A percentile compares a stretch with the other conserved stretches of the same genome.
These are phyloP conservation scores for Xylaria scruposa DNA, from an alignment of 495 filamentous ascomycete genomes.

Conservation along the genomic window DNA sequence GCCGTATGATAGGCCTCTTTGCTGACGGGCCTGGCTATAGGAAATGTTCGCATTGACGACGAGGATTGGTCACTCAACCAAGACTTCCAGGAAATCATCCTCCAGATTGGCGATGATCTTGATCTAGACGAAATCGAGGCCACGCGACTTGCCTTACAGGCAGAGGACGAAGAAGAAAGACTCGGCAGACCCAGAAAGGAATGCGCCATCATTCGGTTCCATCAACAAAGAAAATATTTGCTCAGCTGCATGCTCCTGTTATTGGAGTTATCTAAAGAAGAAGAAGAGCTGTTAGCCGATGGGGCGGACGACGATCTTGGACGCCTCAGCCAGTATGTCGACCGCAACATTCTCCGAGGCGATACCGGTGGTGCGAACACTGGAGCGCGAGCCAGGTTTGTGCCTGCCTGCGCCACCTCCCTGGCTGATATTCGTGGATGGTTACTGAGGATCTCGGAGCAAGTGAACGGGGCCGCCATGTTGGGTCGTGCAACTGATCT, in stretches of 20 bases:
- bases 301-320: constrained; percentile 47
- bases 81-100: constrained; percentile 79
- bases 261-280: constrained; percentile 67
- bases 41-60: constrained; percentile 72
- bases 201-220: constrained; percentile 82
- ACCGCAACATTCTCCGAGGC: constrained; percentile 46
- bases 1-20: background rate
- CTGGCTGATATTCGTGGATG: constrained; percentile 77
- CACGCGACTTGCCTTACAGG: constrained; percentile 71
- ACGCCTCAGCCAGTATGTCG: constrained; percentile 43
- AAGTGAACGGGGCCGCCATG: constrained; percentile 70
- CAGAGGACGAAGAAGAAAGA: constrained; percentile 66
- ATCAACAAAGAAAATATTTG: constrained; percentile 76
- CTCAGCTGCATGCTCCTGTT: constrained; percentile 83
- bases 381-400: constrained; percentile 52
- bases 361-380: constrained; percentile 31
- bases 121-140: constrained; percentile 89
- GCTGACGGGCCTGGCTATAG: constrained; percentile 56
- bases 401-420: constrained; percentile 70
- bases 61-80: constrained; percentile 82
- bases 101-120: constrained; percentile 83
- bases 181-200: constrained; percentile 73
- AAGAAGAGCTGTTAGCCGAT: constrained; percentile 56
- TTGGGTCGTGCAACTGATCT: constrained; percentile 70
- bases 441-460: constrained; percentile 74